These are phyloP conservation scores for Pseudogymnoascus sp. DNA, from an alignment of 2,329 filamentous ascomycete genomes.

Conservation along the genomic window DNA sequence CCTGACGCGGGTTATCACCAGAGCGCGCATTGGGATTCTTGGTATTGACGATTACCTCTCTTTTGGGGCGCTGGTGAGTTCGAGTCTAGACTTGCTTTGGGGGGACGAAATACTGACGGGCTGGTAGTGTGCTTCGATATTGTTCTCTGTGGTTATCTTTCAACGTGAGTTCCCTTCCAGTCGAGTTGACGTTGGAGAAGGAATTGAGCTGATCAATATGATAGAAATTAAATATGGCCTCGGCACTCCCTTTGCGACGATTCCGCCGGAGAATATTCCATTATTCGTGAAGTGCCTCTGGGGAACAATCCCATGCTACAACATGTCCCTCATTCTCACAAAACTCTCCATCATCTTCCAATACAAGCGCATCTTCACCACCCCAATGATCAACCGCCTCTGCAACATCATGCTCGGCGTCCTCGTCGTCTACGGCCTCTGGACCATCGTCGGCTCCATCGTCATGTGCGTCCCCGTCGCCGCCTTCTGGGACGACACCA, in stretches of 20 bases:
- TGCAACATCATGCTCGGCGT: conserved; percentile 18
- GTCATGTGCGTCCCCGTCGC: conserved; percentile 22
- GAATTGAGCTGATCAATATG: neutral
- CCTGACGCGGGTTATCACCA: neutral
- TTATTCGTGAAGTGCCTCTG: conserved; percentile 17
- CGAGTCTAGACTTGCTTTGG: neutral
- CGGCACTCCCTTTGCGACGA: neutral
- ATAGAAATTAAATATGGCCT: neutral
- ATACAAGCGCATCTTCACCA: conserved; percentile 23
- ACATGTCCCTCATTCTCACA: conserved; percentile 20
- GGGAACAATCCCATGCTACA: conserved; percentile 23
- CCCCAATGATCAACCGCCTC: conserved; percentile 17
- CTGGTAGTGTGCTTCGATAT: neutral
- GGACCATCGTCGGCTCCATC: conserved; percentile 21
- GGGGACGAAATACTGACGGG: neutral
- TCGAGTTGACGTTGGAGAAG: neutral
- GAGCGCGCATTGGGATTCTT: neutral
- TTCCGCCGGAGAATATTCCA: neutral
- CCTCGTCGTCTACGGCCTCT: conserved; percentile 21
- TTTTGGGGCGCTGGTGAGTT: neutral
- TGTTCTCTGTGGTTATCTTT: neutral
- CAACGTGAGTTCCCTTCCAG: neutral
- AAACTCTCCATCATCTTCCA: conserved; percentile 26
- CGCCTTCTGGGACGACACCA: conserved; percentile 5
- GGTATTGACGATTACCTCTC: neutral